Percentiles rank a stretch among this genome's conserved stretches.
Conservation (phyloP, 352 stramenopile species). For the Globisporangium megalacanthum region DNA sequence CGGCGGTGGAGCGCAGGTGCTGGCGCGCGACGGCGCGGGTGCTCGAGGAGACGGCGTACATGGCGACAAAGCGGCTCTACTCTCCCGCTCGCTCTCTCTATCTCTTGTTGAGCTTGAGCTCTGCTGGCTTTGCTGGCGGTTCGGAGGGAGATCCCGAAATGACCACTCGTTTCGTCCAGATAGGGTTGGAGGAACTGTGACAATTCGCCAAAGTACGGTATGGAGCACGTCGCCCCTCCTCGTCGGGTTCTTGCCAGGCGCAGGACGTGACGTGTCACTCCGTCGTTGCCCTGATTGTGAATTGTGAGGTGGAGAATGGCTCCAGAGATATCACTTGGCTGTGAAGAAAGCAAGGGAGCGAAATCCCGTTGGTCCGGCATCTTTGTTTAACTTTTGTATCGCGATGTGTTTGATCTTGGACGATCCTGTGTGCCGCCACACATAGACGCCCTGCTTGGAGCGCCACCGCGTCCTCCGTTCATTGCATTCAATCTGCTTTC, state of each 20-base stretch:
- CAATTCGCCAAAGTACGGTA: not conserved
- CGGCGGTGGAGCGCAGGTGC: conserved; percentile 59
- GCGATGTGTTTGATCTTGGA: too few relatives aligned
- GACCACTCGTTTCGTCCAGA: conserved; percentile 32
- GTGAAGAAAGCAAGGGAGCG: not conserved
- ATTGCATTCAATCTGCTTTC: too few relatives aligned
- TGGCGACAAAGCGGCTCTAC: conserved; percentile 4
- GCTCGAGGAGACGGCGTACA: conserved; percentile 61
- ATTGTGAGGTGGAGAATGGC: not conserved
- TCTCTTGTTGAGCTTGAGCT: conserved; percentile 9
- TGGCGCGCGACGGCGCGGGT: conserved; percentile 49
- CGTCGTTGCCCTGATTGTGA: too few relatives aligned
- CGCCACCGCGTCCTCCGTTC: too few relatives aligned
- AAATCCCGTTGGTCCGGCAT: not conserved
- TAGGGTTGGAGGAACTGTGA: not conserved
- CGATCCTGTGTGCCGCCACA: too few relatives aligned
- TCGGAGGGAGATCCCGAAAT: conserved; percentile 80
- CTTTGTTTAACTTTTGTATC: not conserved
- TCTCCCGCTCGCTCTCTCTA: not conserved
- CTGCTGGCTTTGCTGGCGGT: conserved; percentile 8
- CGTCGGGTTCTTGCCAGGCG: conserved; percentile 9
- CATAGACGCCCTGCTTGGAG: too few relatives aligned
- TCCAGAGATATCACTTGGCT: conserved; percentile 1
- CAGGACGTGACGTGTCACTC: not conserved
- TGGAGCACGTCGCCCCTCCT: conserved; percentile 8